Base-by-base conservation (phyloP, 352 stramenopile species). In the Phytophthora cactorum region DNA sequence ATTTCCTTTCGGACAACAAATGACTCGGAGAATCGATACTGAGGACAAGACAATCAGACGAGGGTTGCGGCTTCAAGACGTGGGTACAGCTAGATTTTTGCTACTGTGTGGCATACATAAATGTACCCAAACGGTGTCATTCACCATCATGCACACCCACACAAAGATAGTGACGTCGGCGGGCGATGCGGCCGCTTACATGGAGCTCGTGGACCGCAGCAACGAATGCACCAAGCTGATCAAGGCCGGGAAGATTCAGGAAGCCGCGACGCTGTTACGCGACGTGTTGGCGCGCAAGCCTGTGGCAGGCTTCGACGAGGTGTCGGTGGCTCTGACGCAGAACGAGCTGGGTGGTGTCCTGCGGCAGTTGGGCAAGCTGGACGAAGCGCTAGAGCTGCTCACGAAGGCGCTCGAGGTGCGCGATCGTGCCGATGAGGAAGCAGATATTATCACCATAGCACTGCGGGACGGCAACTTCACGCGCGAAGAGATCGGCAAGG, bases 401-500 rank as follows among this genome's bases (percentile, higher is more conserved):
- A 63, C 60, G 17, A 44, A 59, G n/a, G 79, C 83, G 51, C 58
- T 91, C 9, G 62, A 64, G 14, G 72, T 85, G 56, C 79, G 81
- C 11, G 79, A 88, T 34, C 66, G 59, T 29, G 54, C 70, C 39
- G 79, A 89, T 51, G 49, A 63, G 39, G 55, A 70, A 12, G 50
- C 53, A 1, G 72, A 59, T 8, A 77, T 85, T 44, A 59, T 22
- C 22, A 22, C 47, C 12, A 81, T 77, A 39, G 78, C 74, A 17
- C 66, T 89, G 22, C 71, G 76, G n/a, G 81, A 92, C 66, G 77
- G 78, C 15, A 90, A 89, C 50, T 54, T 88, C 47, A 88, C 84
- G 68, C 81, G 84, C 9, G 81, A 92, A n/a, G 81, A 92, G 60
- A 56, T 92, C 32, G 84, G 72, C 50, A 92, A 92, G 46, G 76